phyloP scores from a whole-genome alignment of 179 eudicot genomes.

The Actinidia arguta region DNA sequence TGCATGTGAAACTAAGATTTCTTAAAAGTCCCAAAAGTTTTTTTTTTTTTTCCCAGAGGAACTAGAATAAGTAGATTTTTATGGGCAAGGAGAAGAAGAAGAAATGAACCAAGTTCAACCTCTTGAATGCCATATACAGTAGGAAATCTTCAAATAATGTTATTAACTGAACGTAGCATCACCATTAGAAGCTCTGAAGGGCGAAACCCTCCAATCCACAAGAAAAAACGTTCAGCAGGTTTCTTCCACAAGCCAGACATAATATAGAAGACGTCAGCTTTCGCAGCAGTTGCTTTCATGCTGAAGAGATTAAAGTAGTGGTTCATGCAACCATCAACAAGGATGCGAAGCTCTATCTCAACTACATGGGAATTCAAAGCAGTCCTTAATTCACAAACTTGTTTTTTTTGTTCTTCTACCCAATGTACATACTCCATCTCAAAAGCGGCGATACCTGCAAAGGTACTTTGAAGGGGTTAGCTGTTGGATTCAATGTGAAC shows the following conservation, averaged over 20 bases:
- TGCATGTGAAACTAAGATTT: neutral
- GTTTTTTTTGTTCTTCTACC: slow-evolving; percentile 83
- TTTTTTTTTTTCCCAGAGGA: too few relatives aligned
- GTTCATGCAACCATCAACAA: slow-evolving; percentile 70
- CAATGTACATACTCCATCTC: slow-evolving; percentile 85
- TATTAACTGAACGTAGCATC: slow-evolving; percentile 13
- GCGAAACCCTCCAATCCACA: slow-evolving; percentile 99
- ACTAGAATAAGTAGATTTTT: too few relatives aligned
- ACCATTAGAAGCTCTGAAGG: slow-evolving; percentile 96
- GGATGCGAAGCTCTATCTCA: slow-evolving; percentile 63
- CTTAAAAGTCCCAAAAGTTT: neutral
- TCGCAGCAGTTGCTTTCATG: slow-evolving; percentile 82
- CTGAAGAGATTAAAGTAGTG: slow-evolving; percentile 82
- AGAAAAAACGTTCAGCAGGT: slow-evolving; percentile 85
- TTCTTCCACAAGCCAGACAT: slow-evolving; percentile 97
- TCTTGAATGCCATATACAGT: neutral
- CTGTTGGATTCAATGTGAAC: too few relatives aligned
- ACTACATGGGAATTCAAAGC: slow-evolving; percentile 60
- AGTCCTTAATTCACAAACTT: slow-evolving; percentile 61
- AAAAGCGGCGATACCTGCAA: slow-evolving; percentile 78
- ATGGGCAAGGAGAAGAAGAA: neutral
- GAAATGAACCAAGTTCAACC: neutral
- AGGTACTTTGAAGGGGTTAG: slow-evolving; percentile 2
- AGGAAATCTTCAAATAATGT: neutral
- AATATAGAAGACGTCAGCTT: slow-evolving; percentile 78